Evolutionary conservation across 2,329 filamentous ascomycete genomes (phyloP).

Genomic region (Talaromyces piceae): DNA sequence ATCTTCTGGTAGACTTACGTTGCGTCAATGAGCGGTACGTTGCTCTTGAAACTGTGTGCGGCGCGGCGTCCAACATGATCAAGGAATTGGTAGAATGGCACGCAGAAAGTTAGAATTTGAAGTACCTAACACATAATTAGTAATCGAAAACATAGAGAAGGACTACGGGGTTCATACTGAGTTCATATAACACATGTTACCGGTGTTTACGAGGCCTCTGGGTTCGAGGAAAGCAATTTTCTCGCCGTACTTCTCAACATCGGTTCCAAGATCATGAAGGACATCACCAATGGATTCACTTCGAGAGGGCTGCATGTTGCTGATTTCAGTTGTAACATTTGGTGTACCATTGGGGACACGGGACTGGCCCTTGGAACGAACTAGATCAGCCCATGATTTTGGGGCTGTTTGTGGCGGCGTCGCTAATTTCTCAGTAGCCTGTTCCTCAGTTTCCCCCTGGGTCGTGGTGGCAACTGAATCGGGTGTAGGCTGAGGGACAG

Average conservation of each 20-base stretch:
- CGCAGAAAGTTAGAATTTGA: constrained; percentile 89
- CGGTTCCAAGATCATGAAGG: constrained; percentile 64
- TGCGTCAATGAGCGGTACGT: constrained; percentile 87
- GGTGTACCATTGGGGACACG: constrained; percentile 22
- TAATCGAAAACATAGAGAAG: constrained; percentile 16
- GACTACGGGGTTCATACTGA: constrained; percentile 60
- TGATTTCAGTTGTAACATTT: constrained; percentile 22
- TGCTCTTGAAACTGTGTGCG: constrained; percentile 86
- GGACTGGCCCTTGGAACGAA: constrained; percentile 45
- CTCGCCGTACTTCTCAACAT: constrained; percentile 47
- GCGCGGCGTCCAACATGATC: constrained; percentile 78
- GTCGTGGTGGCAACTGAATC: background rate
- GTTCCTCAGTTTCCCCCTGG: constrained; percentile 5
- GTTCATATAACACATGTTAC: constrained; percentile 99
- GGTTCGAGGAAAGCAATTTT: constrained; percentile 83
- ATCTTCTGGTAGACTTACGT: constrained; percentile 55
- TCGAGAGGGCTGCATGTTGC: constrained; percentile 42
- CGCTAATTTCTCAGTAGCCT: constrained; percentile 23
- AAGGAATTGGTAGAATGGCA: constrained; percentile 89
- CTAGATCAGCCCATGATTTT: constrained; percentile 63
- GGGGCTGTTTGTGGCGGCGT: constrained; percentile 43
- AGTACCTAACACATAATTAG: constrained; percentile 56
- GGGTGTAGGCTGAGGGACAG: constrained; percentile 22
- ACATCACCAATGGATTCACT: constrained; percentile 66
- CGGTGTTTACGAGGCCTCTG: constrained; percentile 87